Evolutionary conservation across 345 rosid species (phyloP), one percentile per base, ranked within the genome.

Genomic region (Aquilaria sinensis): DNA sequence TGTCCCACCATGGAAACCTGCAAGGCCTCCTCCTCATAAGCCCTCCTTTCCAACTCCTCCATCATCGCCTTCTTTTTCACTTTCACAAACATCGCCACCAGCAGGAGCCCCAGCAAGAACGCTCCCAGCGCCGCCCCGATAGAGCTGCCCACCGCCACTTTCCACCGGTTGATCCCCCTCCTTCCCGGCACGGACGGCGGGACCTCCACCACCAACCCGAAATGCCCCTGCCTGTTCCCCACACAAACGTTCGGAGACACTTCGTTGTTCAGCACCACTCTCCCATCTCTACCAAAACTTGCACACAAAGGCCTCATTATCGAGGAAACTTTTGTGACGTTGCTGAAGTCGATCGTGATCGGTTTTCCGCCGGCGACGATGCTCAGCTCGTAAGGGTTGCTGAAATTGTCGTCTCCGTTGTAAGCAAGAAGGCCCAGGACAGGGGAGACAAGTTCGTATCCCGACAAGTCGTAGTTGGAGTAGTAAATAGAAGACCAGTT

Each of bases 1-100:
- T 88, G 96, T 5, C 93, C 96, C 47, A 88, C 97, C 96, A 94
- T 90, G 56, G 98, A 74, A 45, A 93, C 94, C 72, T 88, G 94
- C 23, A 88, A 68, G 50, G 96, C 98, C 72, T 93, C 97, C 72
- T 90, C 98, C 79, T 93, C 97, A 43, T 87, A 93, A 5, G 92
- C 92, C 68, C 92, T 88, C 71, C 97, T 78, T 72, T 84, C 94
- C 85, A 88, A 73, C 67, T 84, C 98, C 57, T 78, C 94, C 78
- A 82, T 82, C 74, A 72, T 86, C 6, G 83, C 85, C 65, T 78
- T 93, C 81, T 79, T 88, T 81, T 81, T 87, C 46, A 81, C 97
- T 72, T 89, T 81, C 31, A 80, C 87, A 54, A 88, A 70, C 68
- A 83, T 79, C 0, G 89, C 94, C 66, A 74, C 86, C 66, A 84